Evolutionary conservation across 108 stramenopile genomes (phyloP).

Genomic region (Craspedostauros australis): DNA sequence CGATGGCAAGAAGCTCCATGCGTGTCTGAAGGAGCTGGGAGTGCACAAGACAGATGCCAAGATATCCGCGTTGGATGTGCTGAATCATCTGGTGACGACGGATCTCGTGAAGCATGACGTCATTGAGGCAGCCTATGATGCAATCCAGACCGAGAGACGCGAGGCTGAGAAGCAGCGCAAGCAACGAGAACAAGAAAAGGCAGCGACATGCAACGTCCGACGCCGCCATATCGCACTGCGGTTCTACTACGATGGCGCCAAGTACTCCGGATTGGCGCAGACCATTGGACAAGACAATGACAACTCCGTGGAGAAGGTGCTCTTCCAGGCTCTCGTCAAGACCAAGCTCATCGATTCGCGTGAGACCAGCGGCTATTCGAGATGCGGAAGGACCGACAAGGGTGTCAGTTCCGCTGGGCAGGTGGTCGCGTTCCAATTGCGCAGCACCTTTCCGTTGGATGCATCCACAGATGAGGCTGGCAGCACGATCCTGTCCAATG

Average conservation of each 20-base stretch:
- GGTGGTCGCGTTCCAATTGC: conserved; percentile 80
- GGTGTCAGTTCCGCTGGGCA: conserved; percentile 96
- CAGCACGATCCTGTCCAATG: conserved; percentile 22
- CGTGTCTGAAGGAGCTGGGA: conserved; percentile 11
- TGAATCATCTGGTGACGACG: conserved; percentile 21
- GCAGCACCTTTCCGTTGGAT: conserved; percentile 60
- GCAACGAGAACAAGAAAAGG: not conserved
- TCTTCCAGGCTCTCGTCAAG: conserved; percentile 81
- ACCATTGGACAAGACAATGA: conserved; percentile 59
- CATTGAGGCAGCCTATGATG: conserved; percentile 10
- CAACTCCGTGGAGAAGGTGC: conserved; percentile 76
- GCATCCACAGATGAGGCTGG: conserved; percentile 34
- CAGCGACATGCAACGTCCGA: not conserved
- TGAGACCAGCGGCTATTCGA: conserved; percentile 63
- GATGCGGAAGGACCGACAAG: conserved; percentile 95
- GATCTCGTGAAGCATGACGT: conserved; percentile 4
- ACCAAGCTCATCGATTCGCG: conserved; percentile 59
- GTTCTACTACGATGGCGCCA: conserved; percentile 85
- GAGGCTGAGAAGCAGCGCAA: not conserved
- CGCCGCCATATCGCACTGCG: conserved; percentile 81
- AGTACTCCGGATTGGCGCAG: conserved; percentile 79
- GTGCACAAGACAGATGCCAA: not conserved
- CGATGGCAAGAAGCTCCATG: not conserved
- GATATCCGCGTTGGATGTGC: conserved; percentile 9
- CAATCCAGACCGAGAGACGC: not conserved